Percentiles rank a stretch among this genome's conserved stretches.
Conservation (phyloP, 1,139 yeast genomes). For the Lodderomyces parapsilosis region DNA sequence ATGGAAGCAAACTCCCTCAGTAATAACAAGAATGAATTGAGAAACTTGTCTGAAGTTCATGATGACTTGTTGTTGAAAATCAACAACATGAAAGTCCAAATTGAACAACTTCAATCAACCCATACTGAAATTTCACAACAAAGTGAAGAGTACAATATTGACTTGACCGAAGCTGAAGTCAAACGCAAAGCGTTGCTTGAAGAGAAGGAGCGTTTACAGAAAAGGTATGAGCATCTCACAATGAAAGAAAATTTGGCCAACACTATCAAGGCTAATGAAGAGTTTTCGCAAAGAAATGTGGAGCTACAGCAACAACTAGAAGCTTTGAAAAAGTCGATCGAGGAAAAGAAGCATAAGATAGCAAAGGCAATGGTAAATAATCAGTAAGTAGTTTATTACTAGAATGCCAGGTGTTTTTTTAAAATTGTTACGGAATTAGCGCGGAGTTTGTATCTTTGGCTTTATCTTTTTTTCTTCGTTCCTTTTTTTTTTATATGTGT, state of each 20-base stretch:
- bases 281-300: conserved; percentile 35
- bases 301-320: conserved; percentile 38
- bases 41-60: conserved; percentile 38
- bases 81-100: conserved; percentile 28
- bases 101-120: conserved; percentile 33
- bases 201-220: conserved; percentile 23
- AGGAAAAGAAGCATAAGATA: conserved; percentile 20
- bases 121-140: conserved; percentile 42
- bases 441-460: neutral
- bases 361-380: conserved; percentile 11
- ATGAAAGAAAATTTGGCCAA: conserved; percentile 47
- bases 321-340: conserved; percentile 20
- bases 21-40: conserved; percentile 38
- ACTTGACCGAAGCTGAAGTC: conserved; percentile 25
- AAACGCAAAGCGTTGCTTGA: conserved; percentile 22
- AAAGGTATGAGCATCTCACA: conserved; percentile 36
- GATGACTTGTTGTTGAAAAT: conserved; percentile 33
- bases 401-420: neutral
- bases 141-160: conserved; percentile 27
- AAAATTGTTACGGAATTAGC: neutral
- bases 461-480: no score
- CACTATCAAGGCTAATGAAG: conserved; percentile 46
- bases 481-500: neutral
- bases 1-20: conserved; percentile 41
- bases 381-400: neutral